Conservation (phyloP, 495 filamentous ascomycete species). For the Pseudoneurospora amorphoporcata region DNA sequence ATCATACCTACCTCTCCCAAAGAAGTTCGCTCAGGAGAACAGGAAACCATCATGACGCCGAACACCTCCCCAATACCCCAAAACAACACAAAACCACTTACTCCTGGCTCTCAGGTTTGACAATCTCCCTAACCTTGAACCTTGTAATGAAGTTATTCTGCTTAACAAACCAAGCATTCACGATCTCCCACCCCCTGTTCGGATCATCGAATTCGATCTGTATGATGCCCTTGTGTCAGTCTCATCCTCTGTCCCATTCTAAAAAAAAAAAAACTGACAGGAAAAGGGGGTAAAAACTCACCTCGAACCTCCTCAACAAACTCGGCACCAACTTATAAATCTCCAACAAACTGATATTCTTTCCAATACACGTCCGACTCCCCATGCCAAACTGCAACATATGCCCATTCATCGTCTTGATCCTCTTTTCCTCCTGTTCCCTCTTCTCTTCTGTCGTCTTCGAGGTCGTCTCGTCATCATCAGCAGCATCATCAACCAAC, state of each 20-base stretch:
- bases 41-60: neutral
- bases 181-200: conserved; percentile 50
- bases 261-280: neutral
- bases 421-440: conserved; percentile 30
- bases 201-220: conserved; percentile 50
- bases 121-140: conserved; percentile 39
- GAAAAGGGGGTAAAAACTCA: conserved; percentile 14
- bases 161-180: conserved; percentile 67
- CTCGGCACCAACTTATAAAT: conserved; percentile 72
- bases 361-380: conserved; percentile 53
- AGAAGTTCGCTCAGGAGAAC: neutral
- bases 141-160: conserved; percentile 52
- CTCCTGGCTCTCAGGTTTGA: conserved; percentile 22
- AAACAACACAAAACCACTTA: neutral
- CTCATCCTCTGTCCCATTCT: too few species aligned
- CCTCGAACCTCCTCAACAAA: conserved; percentile 59
- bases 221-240: conserved; percentile 1
- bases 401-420: conserved; percentile 46
- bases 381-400: conserved; percentile 57
- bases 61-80: neutral
- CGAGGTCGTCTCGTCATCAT: neutral
- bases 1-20: neutral
- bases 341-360: conserved; percentile 66
- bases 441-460: conserved; percentile 8
- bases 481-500: conserved; percentile 25